These are phyloP conservation scores for Calonectria hawksworthii DNA, from an alignment of 2,329 filamentous ascomycete species.

Conservation along the genomic window DNA sequence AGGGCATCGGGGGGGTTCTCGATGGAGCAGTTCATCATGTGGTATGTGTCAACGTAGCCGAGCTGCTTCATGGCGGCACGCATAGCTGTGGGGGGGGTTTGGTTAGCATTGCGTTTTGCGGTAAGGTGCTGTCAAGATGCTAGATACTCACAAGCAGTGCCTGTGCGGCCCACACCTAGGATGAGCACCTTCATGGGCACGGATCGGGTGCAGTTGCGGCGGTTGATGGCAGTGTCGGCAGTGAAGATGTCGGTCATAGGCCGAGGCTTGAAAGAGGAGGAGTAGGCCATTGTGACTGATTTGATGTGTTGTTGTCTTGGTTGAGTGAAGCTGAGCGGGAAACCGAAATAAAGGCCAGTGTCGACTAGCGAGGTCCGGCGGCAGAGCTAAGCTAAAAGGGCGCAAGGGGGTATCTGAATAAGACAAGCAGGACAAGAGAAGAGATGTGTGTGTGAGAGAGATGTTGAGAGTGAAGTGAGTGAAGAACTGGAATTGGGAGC, in stretches of 20 bases:
- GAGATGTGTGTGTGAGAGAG: background rate
- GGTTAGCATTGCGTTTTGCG: background rate
- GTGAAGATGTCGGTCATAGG: constrained; percentile 74
- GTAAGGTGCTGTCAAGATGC: background rate
- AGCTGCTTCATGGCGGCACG: constrained; percentile 75
- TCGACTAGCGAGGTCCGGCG: background rate
- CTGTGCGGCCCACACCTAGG: constrained; percentile 78
- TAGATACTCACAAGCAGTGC: constrained; percentile 73
- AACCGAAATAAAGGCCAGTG: background rate
- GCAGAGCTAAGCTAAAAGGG: background rate
- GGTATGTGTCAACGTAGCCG: constrained; percentile 78
- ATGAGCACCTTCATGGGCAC: constrained; percentile 82
- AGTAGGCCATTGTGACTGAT: constrained; percentile 46
- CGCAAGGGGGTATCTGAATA: background rate
- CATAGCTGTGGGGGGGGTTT: constrained; percentile 62
- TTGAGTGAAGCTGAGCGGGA: background rate
- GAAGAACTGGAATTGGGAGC: background rate
- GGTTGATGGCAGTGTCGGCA: constrained; percentile 76
- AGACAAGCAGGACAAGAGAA: background rate
- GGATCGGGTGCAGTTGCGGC: constrained; percentile 72
- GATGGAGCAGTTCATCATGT: constrained; percentile 79
- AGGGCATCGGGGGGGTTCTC: constrained; percentile 72
- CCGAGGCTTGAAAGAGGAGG: constrained; percentile 46
- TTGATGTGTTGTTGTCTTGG: background rate
- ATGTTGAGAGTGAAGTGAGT: background rate